phyloP scores from a whole-genome alignment of 257 asterid species.

The Paraleonurus japonicus region DNA sequence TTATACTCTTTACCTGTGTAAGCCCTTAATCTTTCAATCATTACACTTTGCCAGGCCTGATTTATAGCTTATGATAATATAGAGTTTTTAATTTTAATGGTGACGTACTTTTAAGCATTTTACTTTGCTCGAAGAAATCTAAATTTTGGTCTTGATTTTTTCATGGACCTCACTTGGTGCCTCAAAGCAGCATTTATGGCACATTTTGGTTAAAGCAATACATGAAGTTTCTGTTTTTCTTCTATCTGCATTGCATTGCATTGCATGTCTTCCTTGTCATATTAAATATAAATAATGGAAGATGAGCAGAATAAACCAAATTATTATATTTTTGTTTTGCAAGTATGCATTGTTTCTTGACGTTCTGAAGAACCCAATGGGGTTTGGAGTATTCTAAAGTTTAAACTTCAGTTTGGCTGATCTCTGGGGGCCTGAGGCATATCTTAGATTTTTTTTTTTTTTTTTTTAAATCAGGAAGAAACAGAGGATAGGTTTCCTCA shows the following conservation, averaged over 20 bases:
- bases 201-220: neutral
- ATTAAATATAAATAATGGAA: neutral
- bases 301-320: no score
- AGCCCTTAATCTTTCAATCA: constrained; percentile 21
- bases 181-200: no score
- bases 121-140: neutral
- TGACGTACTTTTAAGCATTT: neutral
- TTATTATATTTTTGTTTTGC: neutral
- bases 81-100: neutral
- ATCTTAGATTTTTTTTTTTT: neutral
- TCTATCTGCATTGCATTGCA: neutral
- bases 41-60: neutral
- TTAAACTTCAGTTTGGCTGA: neutral
- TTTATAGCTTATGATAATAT: neutral
- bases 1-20: constrained; percentile 70
- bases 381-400: neutral
- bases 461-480: neutral
- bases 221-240: neutral
- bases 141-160: neutral
- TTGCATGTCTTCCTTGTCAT: neutral
- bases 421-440: neutral
- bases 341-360: neutral
- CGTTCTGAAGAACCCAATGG: neutral
- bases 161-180: neutral
- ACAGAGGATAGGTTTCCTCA: neutral